Percentiles rank a stretch among this genome's conserved stretches.
Evolutionary conservation across 148 eudicot genomes (phyloP).

Genomic region (Fagopyrum tataricum): DNA sequence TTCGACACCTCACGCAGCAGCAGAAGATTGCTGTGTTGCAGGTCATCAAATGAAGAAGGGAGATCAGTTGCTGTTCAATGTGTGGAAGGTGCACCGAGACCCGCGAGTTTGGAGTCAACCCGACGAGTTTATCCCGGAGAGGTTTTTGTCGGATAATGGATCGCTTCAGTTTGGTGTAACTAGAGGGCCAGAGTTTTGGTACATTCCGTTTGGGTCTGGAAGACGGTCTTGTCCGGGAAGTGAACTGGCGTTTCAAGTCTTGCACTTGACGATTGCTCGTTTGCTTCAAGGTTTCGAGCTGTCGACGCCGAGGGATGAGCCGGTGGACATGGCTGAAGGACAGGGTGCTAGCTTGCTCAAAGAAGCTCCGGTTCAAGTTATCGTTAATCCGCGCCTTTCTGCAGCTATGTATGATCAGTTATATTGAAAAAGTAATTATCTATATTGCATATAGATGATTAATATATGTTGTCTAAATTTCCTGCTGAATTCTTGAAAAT

Average conservation of each 20-base stretch:
- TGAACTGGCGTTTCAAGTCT: conserved; percentile 20
- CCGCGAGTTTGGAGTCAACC: conserved; percentile 29
- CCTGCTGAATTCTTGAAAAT: too few species aligned
- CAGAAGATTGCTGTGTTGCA: conserved; percentile 15
- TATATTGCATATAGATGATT: too few species aligned
- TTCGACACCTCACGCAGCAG: conserved; percentile 18
- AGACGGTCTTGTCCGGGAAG: conserved; percentile 34
- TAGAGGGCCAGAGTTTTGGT: conserved; percentile 26
- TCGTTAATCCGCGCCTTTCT: conserved; percentile 18
- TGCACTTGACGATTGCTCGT: conserved; percentile 25
- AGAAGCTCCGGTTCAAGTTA: conserved; percentile 23
- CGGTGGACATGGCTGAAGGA: conserved; percentile 29
- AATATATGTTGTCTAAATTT: too few species aligned
- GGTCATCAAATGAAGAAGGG: conserved; percentile 22
- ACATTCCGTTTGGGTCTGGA: conserved; percentile 30
- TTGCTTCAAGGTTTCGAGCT: conserved; percentile 31
- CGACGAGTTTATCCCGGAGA: conserved; percentile 28
- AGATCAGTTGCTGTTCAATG: conserved; percentile 17
- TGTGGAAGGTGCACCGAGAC: conserved; percentile 29
- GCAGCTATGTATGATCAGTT: neutral
- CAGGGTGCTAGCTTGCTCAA: conserved; percentile 17
- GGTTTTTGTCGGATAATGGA: conserved; percentile 16
- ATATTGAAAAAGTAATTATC: too few species aligned
- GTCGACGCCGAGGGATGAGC: neutral
- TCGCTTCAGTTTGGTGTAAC: conserved; percentile 7